Evolutionary conservation across 495 filamentous ascomycete species (phyloP).

Genomic region (Ramalina peruviana): DNA sequence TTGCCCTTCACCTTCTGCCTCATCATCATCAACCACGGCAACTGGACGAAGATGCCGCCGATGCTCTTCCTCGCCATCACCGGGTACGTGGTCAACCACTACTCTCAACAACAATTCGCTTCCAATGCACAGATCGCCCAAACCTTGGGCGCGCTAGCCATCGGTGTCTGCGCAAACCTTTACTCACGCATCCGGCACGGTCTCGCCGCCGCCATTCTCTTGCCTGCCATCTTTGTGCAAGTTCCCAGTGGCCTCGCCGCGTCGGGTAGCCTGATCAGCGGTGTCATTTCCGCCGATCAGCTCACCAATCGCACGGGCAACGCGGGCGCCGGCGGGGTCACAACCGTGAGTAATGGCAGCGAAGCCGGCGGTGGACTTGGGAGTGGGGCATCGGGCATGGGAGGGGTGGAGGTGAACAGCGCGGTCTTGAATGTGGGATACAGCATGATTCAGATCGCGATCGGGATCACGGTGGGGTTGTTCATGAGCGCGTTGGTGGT

Average conservation of each 20-base stretch:
- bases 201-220: constrained; percentile 72
- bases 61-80: constrained; percentile 73
- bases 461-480: constrained; percentile 83
- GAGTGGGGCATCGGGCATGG: constrained; percentile 21
- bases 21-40: constrained; percentile 75
- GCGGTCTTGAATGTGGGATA: constrained; percentile 77
- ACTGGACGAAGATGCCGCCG: constrained; percentile 75
- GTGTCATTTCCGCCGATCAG: constrained; percentile 69
- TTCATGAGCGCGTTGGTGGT: constrained; percentile 77
- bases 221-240: constrained; percentile 90
- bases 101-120: constrained; percentile 54
- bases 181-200: constrained; percentile 77
- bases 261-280: constrained; percentile 67
- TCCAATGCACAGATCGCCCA: constrained; percentile 71
- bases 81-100: constrained; percentile 82
- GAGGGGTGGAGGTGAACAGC: constrained; percentile 33
- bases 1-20: constrained; percentile 69
- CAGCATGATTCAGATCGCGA: constrained; percentile 81
- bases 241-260: constrained; percentile 85
- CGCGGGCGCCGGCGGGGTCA: constrained; percentile 21
- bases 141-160: constrained; percentile 72
- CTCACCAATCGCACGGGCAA: constrained; percentile 35
- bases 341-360: constrained; percentile 35
- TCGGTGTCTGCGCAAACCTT: constrained; percentile 76
- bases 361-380: constrained; percentile 20